Evolutionary conservation across 768 basidiomycete species (phyloP).

Genomic region (Rhizopogon salebrosus): DNA sequence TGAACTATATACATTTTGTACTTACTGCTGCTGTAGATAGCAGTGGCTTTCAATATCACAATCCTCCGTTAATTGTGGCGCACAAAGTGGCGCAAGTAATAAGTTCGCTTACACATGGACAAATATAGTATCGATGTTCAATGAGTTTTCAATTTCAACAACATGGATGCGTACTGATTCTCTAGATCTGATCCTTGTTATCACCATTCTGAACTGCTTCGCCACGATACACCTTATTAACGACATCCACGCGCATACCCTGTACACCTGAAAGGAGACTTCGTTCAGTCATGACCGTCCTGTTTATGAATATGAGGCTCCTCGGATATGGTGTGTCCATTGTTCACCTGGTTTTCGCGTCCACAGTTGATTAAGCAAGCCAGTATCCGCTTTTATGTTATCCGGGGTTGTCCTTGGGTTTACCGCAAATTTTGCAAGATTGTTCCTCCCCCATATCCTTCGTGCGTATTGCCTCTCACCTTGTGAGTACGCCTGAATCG

Average conservation of each 20-base stretch:
- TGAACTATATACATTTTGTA: conserved; percentile 8
- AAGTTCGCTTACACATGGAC: background rate
- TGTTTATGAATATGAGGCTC: conserved; percentile 53
- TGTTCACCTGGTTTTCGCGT: background rate
- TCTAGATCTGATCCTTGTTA: background rate
- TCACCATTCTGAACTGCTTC: background rate
- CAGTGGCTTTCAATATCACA: conserved; percentile 1
- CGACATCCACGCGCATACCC: background rate
- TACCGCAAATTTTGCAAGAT: conserved; percentile 56
- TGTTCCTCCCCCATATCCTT: conserved; percentile 63
- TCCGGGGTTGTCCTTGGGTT: conserved; percentile 60
- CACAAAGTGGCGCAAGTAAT: no score
- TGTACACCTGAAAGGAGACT: background rate
- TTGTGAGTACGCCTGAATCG: background rate
- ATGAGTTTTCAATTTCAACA: background rate
- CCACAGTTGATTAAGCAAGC: conserved; percentile 5
- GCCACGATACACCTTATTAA: background rate
- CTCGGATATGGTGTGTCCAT: conserved; percentile 42
- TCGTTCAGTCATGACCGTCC: conserved; percentile 46
- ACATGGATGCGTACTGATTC: background rate
- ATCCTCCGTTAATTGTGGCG: background rate
- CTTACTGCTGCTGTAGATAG: conserved; percentile 5
- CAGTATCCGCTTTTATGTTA: conserved; percentile 35
- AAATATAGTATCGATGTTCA: background rate
- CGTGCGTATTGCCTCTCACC: conserved; percentile 36